A percentile compares a stretch with the other conserved stretches of the same genome.
Conservation (phyloP, 2,329 filamentous ascomycete genomes). For the Rugonectria rugulosa region DNA sequence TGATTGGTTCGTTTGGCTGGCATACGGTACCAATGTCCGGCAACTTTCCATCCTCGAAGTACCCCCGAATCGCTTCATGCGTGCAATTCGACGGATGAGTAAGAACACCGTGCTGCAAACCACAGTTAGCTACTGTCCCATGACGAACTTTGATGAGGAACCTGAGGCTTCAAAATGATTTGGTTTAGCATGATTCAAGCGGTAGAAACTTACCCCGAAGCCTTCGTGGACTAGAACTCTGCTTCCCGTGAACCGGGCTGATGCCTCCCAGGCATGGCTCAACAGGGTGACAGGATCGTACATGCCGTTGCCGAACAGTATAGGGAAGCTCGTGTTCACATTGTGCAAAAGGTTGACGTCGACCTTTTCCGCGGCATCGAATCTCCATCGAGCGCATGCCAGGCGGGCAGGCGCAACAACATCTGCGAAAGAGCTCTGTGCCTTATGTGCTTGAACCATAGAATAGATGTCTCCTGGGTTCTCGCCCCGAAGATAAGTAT, state of each 20-base stretch:
- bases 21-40: background rate
- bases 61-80: background rate
- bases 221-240: background rate
- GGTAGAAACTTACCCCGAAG: background rate
- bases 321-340: background rate
- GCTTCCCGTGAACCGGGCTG: background rate
- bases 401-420: background rate
- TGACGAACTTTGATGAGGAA: no score
- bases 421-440: background rate
- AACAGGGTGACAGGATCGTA: background rate
- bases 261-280: background rate
- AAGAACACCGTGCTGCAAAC: background rate
- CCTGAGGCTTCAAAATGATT: no score
- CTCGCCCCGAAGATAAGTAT: background rate
- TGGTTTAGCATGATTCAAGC: background rate
- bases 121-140: no score
- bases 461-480: background rate
- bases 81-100: slow-evolving; percentile 5
- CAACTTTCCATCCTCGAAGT: slow-evolving; percentile 8
- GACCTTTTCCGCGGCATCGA: background rate
- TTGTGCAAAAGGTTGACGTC: background rate
- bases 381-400: background rate
- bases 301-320: background rate
- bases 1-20: background rate
- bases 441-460: background rate